Percentiles rank a stretch among this genome's conserved stretches.
Conservation (phyloP, 139 green algal genomes). For the Coelastrella sp. region DNA sequence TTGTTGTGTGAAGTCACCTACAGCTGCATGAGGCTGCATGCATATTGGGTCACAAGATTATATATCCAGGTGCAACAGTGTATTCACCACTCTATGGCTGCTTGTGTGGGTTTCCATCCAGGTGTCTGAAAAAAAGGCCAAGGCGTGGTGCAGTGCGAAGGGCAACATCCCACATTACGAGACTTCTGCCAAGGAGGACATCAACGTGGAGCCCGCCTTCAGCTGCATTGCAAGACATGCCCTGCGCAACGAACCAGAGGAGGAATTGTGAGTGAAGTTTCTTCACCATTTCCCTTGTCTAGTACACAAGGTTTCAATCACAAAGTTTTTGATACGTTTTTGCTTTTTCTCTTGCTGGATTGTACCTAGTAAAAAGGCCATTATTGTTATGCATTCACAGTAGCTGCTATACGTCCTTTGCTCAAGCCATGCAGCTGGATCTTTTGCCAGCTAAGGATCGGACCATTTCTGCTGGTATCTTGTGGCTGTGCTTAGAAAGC, state of each 20-base stretch:
- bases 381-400: background rate
- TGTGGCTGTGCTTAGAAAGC: slow-evolving; percentile 27
- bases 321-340: too few species aligned
- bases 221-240: slow-evolving; percentile 92
- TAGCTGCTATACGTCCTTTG: background rate
- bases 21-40: too few species aligned
- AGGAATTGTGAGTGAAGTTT: slow-evolving; percentile 90
- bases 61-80: too few species aligned
- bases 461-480: too few species aligned
- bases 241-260: slow-evolving; percentile 92
- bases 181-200: slow-evolving; percentile 84
- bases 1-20: too few species aligned
- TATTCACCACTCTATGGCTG: too few species aligned
- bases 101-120: slow-evolving; percentile 30
- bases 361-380: too few species aligned
- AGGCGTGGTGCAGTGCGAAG: slow-evolving; percentile 93
- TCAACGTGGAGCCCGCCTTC: slow-evolving; percentile 96
- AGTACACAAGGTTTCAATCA: background rate
- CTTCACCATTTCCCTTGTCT: too few species aligned
- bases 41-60: too few species aligned
- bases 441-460: too few species aligned
- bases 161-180: slow-evolving; percentile 94
- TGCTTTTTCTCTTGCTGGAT: too few species aligned
- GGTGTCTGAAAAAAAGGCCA: slow-evolving; percentile 95
- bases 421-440: too few species aligned